phyloP scores from a whole-genome alignment of 2,329 filamentous ascomycete genomes.

The Tolypocladium ophioglossoides region DNA sequence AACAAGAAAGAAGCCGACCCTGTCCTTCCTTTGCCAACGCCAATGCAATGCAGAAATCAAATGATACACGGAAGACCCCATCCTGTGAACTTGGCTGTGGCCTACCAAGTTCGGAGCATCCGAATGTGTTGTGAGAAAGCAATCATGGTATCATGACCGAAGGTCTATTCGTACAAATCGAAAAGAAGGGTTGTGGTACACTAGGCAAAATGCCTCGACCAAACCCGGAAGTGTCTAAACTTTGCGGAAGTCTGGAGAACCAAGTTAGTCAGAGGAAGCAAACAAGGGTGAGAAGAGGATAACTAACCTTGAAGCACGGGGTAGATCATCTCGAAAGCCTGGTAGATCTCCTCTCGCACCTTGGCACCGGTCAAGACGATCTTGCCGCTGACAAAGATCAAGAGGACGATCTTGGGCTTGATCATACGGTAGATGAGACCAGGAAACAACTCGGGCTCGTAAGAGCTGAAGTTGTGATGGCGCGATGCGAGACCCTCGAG shows the following conservation, averaged over 20 bases:
- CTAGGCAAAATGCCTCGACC: constrained; percentile 4
- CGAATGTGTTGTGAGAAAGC: constrained; percentile 14
- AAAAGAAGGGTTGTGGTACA: constrained; percentile 10
- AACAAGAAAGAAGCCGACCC: constrained; percentile 16
- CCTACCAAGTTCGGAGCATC: constrained; percentile 10
- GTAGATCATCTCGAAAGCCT: constrained; percentile 95
- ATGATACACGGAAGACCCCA: constrained; percentile 24
- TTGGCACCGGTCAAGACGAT: constrained; percentile 97
- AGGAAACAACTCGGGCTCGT: constrained; percentile 96
- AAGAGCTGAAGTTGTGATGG: constrained; percentile 99
- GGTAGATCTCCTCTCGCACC: constrained; percentile 95
- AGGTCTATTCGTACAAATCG: constrained; percentile 31
- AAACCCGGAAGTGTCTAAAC: constrained; percentile 26
- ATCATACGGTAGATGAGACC: constrained; percentile 99
- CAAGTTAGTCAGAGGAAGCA: constrained; percentile 2
- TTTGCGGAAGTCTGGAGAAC: constrained; percentile 42
- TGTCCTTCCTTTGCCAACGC: constrained; percentile 36
- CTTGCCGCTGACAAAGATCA: constrained; percentile 98
- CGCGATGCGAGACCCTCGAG: constrained; percentile 90
- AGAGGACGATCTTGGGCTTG: constrained; percentile 96
- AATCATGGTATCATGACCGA: constrained; percentile 38
- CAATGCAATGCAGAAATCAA: constrained; percentile 43
- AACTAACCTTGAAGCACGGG: constrained; percentile 76
- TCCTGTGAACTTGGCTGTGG: constrained; percentile 8
- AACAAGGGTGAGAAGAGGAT: background rate